Evolutionary conservation across 2,329 filamentous ascomycete genomes (phyloP), one percentile per base, ranked within the genome.

Genomic region (Paracoccidioides brasiliensis): DNA sequence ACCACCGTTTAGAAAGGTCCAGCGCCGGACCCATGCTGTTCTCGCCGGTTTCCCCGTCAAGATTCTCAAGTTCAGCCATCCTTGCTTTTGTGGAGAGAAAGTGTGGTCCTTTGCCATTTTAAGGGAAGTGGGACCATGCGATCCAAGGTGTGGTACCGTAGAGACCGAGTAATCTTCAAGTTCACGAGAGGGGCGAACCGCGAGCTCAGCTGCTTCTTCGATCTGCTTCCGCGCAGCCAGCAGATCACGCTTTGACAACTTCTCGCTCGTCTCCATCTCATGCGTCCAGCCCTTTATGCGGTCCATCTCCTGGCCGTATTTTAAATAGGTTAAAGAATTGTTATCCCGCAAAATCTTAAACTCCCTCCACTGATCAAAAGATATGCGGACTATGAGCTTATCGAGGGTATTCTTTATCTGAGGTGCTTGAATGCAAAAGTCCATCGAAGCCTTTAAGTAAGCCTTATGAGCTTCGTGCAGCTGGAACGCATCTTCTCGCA

Each of bases 1-100:
- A 42, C 93, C 91, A 65, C 95, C 85, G 60, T 91, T 90, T 63
- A 95, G 85, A 69, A 95, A 97, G 66, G 93, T 95, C 93, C 93
- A 98, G 54, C 91, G 80, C 57, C 89, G 81, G 32, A 89, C 80
- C 93, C 93, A 98, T 43, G 82, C 80, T n/a, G 90, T 89, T 58
- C 91, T 80, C 12, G 90, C 87, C 0, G 91, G 91, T 69, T 96
- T 97, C 40, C 90, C 90, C 1, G 87, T 84, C 6, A 90, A 75
- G 0, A 84, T 87, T 53, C 89, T 80, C 62, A 95, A 70, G 68
- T 90, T 95, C 2, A 98, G 74, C 93, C 93, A 98, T 3, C 91
- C 90, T 69, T 97, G 93, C 70, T 95, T 97, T 70, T 95, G 90
- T 60, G 65, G 75, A 67, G 69, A 80, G 65, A 68, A 67, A 38